Evolutionary conservation across 2,329 filamentous ascomycete genomes (phyloP), one percentile per base, ranked within the genome.

Genomic region (Monilinia vaccinii-corymbosi): DNA sequence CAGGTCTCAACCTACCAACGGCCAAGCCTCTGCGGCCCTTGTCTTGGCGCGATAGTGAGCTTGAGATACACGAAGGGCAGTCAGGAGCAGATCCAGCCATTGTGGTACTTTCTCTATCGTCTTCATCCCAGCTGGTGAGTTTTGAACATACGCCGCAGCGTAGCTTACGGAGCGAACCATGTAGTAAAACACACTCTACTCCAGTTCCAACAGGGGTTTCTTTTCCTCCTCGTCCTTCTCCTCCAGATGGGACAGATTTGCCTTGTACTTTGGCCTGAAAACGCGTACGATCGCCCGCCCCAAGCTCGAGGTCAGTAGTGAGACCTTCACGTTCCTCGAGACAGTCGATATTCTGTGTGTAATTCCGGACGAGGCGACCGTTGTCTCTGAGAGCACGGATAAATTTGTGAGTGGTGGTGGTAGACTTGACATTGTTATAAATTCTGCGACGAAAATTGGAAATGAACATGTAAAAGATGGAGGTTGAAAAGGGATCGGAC

Each of bases 261-360:
- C 66, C 28, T 75, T 76, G 62, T 75, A 78, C 64, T 78, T 77
- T 67, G 18, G 64, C 46, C 50, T 80, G 83, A 66, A 86, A 86
- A 2, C 84, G 77, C 13, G 80, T 79, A 45, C 81, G 78, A 65
- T 78, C 83, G 1, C 86, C 87, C 1, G 83, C 80, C 0, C 86
- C 86, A 36, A 81, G 77, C 13, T 76, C 74, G 10, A 89, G 75
- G 58, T 84, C 79, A 0, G 84, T 87, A 18, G 79, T 82, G 4
- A 89, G 75, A 4, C 86, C 86, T 47, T 88, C 84, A 60, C 86
- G 84, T 67, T 85, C 83, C 69, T 90, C 87, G 8, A 90, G 81
- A 63, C 84, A 83, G 65, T 90, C 86, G 64, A 90, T 89, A 64
- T 89, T 90, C 66, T 90, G 86, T 0, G 86, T 89, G 67, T 90